Conservation (phyloP, 176 grass and related monocot genomes). For the Eleusine indica region DNA sequence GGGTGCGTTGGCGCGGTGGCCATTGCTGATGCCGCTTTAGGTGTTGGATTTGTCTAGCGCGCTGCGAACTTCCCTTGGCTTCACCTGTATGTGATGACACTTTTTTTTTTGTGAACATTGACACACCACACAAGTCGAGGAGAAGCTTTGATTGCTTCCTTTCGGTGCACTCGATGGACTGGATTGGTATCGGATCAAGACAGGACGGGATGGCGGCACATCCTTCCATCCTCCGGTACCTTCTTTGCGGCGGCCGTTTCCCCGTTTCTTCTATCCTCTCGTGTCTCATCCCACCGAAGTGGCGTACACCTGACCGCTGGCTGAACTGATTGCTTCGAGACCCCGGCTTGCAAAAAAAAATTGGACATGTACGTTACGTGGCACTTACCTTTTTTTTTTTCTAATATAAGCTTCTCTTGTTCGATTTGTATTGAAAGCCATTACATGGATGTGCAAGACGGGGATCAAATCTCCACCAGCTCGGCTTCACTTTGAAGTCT, state of each 20-base stretch:
- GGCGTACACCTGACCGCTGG: neutral
- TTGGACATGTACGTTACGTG: neutral
- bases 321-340: neutral
- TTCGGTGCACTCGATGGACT: slow-evolving; percentile 5
- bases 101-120: too few species aligned
- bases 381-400: neutral
- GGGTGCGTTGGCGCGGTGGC: slow-evolving; percentile 20
- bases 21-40: neutral
- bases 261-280: neutral
- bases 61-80: neutral
- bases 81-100: neutral
- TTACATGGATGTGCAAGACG: too few species aligned
- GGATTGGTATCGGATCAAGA: neutral
- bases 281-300: neutral
- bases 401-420: too few species aligned
- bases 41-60: neutral
- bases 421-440: too few species aligned
- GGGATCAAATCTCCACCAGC: too few species aligned
- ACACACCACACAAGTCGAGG: neutral
- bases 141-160: neutral
- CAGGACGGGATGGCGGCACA: neutral
- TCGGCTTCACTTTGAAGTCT: too few species aligned
- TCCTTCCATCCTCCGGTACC: neutral
- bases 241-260: slow-evolving; percentile 31
- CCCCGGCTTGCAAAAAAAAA: neutral